Evolutionary conservation across 345 rosid genomes (phyloP).

Genomic region (Physaria fendleri): DNA sequence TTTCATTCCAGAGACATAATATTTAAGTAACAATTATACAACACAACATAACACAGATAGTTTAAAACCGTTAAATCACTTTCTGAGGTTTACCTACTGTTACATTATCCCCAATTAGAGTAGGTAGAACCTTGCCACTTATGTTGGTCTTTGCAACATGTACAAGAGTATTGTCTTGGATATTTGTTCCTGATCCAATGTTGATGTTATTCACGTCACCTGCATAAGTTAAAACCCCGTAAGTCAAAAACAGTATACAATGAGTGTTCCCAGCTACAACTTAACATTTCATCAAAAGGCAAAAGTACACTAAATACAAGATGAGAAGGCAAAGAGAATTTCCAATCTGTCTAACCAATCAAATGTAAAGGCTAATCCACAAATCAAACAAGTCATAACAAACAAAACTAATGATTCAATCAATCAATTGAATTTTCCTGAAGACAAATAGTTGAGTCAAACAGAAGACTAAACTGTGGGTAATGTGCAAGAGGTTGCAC

Average conservation of each 20-base stretch:
- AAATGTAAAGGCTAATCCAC: not conserved
- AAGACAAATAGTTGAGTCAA: not conserved
- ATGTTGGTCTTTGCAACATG: slow-evolving; percentile 91
- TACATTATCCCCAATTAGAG: slow-evolving; percentile 83
- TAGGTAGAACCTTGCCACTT: slow-evolving; percentile 82
- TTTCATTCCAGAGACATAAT: not conserved
- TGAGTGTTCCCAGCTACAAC: not conserved
- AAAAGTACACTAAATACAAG: not conserved
- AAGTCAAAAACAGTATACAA: slow-evolving; percentile 11
- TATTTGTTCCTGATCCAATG: slow-evolving; percentile 86
- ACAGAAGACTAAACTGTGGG: not conserved
- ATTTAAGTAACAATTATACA: not conserved
- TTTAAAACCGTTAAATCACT: not conserved
- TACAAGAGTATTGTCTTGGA: slow-evolving; percentile 95
- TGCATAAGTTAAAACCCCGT: slow-evolving; percentile 17
- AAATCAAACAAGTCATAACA: not conserved
- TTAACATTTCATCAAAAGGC: not conserved
- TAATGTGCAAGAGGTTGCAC: not conserved
- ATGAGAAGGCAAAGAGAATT: not conserved
- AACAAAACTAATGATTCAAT: not conserved
- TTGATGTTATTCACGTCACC: slow-evolving; percentile 88
- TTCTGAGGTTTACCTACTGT: slow-evolving; percentile 64
- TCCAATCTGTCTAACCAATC: not conserved
- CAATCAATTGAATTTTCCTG: not conserved
- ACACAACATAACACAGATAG: not conserved